Conservation (phyloP, 257 asterid species). For the Ilex aquifolium region DNA sequence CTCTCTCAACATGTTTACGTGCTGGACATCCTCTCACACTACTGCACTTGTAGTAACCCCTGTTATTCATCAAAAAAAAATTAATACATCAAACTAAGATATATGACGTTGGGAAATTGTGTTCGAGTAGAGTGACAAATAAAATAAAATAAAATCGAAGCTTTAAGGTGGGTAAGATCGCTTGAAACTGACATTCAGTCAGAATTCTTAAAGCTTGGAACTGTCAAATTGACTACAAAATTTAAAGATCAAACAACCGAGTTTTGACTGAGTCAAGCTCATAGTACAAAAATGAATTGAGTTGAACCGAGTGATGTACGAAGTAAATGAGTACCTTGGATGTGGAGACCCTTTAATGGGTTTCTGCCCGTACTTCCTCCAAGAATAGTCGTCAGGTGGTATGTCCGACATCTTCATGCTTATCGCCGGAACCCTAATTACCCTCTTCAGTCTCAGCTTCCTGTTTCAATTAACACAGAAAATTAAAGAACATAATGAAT, state of each 20-base stretch:
- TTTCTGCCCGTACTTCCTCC: conserved; percentile 98
- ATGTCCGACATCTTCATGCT: conserved; percentile 92
- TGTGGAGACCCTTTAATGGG: conserved; percentile 99
- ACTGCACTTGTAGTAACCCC: conserved; percentile 98
- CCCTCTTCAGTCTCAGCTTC: conserved; percentile 59
- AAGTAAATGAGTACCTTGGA: conserved; percentile 57
- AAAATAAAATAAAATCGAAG: too few relatives aligned
- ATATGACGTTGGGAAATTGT: too few relatives aligned
- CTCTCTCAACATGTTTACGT: conserved; percentile 90
- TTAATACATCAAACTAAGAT: neutral
- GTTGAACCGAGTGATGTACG: too few relatives aligned
- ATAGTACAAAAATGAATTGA: too few relatives aligned
- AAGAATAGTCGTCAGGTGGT: conserved; percentile 93
- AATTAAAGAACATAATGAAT: too few relatives aligned
- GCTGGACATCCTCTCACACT: conserved; percentile 94
- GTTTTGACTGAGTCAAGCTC: too few relatives aligned
- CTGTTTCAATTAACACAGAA: conserved; percentile 19
- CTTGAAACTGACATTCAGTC: too few relatives aligned
- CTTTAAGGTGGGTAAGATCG: too few relatives aligned
- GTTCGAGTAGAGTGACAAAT: too few relatives aligned
- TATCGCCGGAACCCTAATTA: conserved; percentile 76
- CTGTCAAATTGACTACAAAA: too few relatives aligned
- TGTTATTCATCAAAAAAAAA: conserved; percentile 9
- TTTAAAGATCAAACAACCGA: too few relatives aligned
- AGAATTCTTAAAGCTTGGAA: too few relatives aligned